These are phyloP conservation scores for Coemansia erecta DNA, from an alignment of 192 early-diverging fungal species.

Conservation along the genomic window DNA sequence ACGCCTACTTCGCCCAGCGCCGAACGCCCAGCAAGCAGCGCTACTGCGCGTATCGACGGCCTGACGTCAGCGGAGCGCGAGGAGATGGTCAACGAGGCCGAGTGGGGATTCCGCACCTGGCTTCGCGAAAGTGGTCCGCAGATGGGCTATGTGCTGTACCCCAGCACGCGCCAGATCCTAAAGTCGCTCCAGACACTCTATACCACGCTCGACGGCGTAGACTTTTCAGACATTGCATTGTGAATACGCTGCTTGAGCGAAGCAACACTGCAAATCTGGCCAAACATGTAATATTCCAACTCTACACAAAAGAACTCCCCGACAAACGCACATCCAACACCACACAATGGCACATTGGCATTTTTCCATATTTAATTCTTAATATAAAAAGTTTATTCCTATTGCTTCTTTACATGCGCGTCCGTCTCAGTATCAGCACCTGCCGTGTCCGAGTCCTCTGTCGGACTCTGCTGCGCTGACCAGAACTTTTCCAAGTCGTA, in stretches of 20 bases:
- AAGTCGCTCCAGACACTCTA: constrained; percentile 34
- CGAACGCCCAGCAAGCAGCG: not conserved
- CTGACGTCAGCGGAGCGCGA: constrained; percentile 30
- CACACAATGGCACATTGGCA: not conserved
- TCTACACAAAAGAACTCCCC: not conserved
- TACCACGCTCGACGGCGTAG: constrained; percentile 21
- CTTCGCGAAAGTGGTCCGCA: constrained; percentile 20
- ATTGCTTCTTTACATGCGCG: not conserved
- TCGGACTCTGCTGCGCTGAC: constrained; percentile 1
- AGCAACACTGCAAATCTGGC: not conserved
- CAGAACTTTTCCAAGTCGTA: constrained; percentile 44
- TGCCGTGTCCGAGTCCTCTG: not conserved
- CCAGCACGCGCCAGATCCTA: constrained; percentile 43
- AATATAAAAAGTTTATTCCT: not conserved
- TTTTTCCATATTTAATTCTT: not conserved
- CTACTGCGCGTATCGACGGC: constrained; percentile 1
- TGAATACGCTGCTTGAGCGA: not conserved
- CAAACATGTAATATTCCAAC: not conserved
- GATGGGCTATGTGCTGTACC: constrained; percentile 43
- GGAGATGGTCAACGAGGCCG: constrained; percentile 30
- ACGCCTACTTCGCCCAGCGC: constrained; percentile 20
- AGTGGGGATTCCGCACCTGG: constrained; percentile 42
- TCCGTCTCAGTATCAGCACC: not conserved
- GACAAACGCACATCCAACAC: too few relatives aligned
- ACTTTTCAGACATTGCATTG: constrained; percentile 35